These are phyloP conservation scores for Aspergillus steynii DNA, from an alignment of 495 filamentous ascomycete genomes.

Conservation along the genomic window DNA sequence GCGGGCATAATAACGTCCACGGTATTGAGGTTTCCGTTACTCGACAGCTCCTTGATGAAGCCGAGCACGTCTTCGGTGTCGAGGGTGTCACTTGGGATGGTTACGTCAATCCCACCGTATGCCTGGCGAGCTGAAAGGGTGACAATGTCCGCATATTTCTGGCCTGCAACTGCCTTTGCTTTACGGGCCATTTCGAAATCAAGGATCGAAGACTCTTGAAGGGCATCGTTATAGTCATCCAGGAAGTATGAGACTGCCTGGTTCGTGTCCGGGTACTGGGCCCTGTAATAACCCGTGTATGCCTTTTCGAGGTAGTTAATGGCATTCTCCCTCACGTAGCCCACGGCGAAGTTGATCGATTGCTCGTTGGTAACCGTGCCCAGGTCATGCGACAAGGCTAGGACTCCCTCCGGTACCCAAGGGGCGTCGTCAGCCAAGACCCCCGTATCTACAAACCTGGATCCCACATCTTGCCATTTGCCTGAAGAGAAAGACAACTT, in stretches of 20 bases:
- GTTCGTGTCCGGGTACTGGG: slow-evolving; percentile 28
- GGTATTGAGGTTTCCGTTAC: slow-evolving; percentile 54
- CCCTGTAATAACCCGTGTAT: slow-evolving; percentile 47
- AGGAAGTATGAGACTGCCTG: slow-evolving; percentile 43
- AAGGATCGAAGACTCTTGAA: slow-evolving; percentile 32
- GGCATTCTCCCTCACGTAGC: slow-evolving; percentile 44
- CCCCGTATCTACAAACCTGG: slow-evolving; percentile 28
- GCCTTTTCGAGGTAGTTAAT: slow-evolving; percentile 50
- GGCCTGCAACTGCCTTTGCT: slow-evolving; percentile 31
- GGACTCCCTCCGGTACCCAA: slow-evolving; percentile 32
- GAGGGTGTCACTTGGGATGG: slow-evolving; percentile 42
- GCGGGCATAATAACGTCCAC: slow-evolving; percentile 54
- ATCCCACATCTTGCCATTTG: slow-evolving; percentile 18
- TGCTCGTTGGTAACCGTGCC: slow-evolving; percentile 30
- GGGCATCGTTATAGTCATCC: slow-evolving; percentile 44
- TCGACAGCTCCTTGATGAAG: slow-evolving; percentile 56
- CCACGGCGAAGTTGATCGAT: slow-evolving; percentile 48
- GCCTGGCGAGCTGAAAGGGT: slow-evolving; percentile 48
- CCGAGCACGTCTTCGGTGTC: slow-evolving; percentile 44
- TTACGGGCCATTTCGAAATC: slow-evolving; percentile 34
- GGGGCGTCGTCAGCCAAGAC: slow-evolving; percentile 19
- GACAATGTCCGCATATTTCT: slow-evolving; percentile 51
- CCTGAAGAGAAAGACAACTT: slow-evolving; percentile 33
- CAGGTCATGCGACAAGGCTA: slow-evolving; percentile 46
- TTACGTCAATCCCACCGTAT: slow-evolving; percentile 51